phyloP scores from a whole-genome alignment of 1,284 basidiomycete genomes.

The Puccinia polysora region DNA sequence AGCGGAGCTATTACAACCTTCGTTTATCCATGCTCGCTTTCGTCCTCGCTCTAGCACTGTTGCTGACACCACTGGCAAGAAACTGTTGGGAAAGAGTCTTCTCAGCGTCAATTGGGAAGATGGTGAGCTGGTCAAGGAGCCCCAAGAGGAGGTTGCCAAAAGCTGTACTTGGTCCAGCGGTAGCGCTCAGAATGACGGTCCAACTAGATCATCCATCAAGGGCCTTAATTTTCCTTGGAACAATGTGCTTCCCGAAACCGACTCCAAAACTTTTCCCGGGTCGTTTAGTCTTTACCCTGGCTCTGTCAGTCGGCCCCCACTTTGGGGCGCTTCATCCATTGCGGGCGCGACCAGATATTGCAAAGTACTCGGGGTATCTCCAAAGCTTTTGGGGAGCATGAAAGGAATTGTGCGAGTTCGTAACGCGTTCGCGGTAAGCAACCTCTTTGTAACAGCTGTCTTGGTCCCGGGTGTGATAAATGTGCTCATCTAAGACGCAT shows the following conservation, averaged over 20 bases:
- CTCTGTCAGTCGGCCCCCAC: neutral
- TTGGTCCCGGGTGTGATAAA: neutral
- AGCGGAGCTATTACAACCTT: neutral
- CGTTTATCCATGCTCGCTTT: conserved; percentile 9
- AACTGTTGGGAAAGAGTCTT: conserved; percentile 1
- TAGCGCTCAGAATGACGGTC: neutral
- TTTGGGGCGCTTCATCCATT: neutral
- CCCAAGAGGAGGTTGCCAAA: neutral
- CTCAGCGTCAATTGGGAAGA: conserved; percentile 25
- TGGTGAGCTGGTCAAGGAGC: neutral
- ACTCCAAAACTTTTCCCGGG: neutral
- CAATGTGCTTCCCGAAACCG: neutral
- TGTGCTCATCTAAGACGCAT: too few relatives aligned
- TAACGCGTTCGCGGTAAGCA: conserved; percentile 37
- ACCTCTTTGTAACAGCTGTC: too few relatives aligned
- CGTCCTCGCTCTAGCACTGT: conserved; percentile 40
- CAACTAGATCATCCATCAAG: neutral
- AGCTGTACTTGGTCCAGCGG: neutral
- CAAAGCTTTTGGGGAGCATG: conserved; percentile 42
- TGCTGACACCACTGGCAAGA: conserved; percentile 12
- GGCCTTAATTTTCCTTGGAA: neutral
- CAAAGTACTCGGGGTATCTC: conserved; percentile 31
- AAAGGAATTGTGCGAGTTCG: conserved; percentile 41
- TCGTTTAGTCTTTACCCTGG: neutral
- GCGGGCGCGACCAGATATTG: conserved; percentile 23